These are phyloP conservation scores for Daldinia caldariorum DNA, from an alignment of 495 filamentous ascomycete genomes.

Conservation along the genomic window DNA sequence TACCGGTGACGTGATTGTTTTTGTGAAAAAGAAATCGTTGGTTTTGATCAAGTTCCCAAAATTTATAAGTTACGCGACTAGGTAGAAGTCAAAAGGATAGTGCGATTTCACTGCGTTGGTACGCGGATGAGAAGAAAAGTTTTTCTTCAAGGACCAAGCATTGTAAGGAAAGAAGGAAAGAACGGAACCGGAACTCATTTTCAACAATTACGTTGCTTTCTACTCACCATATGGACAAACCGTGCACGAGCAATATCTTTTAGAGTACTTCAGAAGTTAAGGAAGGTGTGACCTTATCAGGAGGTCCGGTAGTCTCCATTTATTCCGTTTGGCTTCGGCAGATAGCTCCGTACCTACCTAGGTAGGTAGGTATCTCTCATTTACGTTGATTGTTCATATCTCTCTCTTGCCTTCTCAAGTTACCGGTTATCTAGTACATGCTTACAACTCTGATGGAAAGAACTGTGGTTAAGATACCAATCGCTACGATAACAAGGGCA, in stretches of 20 bases:
- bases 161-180: neutral
- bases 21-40: neutral
- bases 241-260: neutral
- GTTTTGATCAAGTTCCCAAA: neutral
- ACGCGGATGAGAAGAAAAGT: neutral
- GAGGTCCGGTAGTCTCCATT: neutral
- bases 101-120: neutral
- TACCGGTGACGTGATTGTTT: neutral
- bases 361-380: too few species aligned
- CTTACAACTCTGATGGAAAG: neutral
- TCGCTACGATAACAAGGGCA: neutral
- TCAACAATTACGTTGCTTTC: neutral
- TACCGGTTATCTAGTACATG: neutral
- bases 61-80: neutral
- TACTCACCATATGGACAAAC: neutral
- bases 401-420: neutral
- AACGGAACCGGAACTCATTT: neutral
- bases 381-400: too few species aligned
- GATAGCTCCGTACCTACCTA: neutral
- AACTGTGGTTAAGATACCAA: neutral
- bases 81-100: neutral
- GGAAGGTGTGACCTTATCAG: neutral
- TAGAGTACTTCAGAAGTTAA: neutral
- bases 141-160: neutral
- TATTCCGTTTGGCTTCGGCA: too few species aligned